These are phyloP conservation scores for Chimonanthus praecox DNA, from an alignment of 164 flowering plant species.

Conservation along the genomic window DNA sequence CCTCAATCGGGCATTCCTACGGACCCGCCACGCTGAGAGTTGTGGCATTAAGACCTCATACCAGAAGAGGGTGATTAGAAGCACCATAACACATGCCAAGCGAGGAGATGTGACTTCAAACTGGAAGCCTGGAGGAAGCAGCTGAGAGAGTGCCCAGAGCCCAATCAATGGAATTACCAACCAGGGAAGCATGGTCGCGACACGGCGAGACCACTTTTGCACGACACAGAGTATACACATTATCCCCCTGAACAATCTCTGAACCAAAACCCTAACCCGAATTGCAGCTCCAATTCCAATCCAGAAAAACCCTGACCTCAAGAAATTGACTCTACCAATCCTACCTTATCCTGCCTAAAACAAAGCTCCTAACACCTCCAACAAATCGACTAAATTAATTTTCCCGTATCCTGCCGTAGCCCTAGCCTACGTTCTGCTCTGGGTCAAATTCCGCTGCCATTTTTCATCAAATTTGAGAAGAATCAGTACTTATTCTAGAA, in stretches of 20 bases:
- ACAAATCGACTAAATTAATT: neutral
- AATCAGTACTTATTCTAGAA: neutral
- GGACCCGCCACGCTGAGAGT: conserved; percentile 76
- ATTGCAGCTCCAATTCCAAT: neutral
- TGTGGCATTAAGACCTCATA: conserved; percentile 97
- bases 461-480: neutral
- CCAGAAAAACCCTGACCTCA: neutral
- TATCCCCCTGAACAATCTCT: conserved; percentile 32
- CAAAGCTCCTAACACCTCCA: neutral
- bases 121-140: conserved; percentile 78
- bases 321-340: neutral
- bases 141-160: conserved; percentile 89
- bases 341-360: neutral
- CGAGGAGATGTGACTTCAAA: conserved; percentile 91
- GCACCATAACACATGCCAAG: conserved; percentile 86
- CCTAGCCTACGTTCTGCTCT: conserved; percentile 16
- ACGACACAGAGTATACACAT: conserved; percentile 97
- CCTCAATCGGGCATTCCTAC: conserved; percentile 67
- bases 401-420: neutral
- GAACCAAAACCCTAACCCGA: neutral
- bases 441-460: conserved; percentile 8
- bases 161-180: conserved; percentile 88
- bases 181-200: conserved; percentile 98
- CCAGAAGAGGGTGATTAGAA: conserved; percentile 86
- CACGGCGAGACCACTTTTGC: conserved; percentile 94